A percentile compares a stretch with the other conserved stretches of the same genome.
These are phyloP conservation scores for Plasmodium coatneyi DNA, from an alignment of 169 alveolate genomes.

Conservation along the genomic window DNA sequence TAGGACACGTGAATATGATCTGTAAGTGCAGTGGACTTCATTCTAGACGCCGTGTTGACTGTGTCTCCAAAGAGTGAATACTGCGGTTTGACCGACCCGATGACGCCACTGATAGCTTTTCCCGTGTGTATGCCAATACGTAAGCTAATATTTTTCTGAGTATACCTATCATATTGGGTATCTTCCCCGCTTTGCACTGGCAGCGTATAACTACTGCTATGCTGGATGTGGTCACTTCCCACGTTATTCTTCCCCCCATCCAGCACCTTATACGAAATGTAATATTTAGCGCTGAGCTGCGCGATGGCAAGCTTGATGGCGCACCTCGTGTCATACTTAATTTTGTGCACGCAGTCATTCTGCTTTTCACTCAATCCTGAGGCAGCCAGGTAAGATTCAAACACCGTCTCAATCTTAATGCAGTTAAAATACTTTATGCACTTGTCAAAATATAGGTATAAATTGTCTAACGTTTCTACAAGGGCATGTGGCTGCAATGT, in stretches of 20 bases:
- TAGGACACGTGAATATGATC: constrained; percentile 82
- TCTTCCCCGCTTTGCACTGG: constrained; percentile 92
- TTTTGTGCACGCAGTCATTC: constrained; percentile 47
- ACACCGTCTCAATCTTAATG: constrained; percentile 92
- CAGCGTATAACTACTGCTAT: constrained; percentile 92
- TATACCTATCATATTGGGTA: constrained; percentile 64
- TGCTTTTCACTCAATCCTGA: constrained; percentile 86
- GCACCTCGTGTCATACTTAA: constrained; percentile 71
- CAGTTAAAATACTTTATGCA: constrained; percentile 94
- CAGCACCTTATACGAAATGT: constrained; percentile 83
- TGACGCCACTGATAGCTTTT: constrained; percentile 96
- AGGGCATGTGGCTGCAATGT: constrained; percentile 93
- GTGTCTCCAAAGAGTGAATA: constrained; percentile 98
- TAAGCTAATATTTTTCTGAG: constrained; percentile 81
- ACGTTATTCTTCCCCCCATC: constrained; percentile 88
- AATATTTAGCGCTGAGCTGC: constrained; percentile 71
- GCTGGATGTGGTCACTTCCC: constrained; percentile 3
- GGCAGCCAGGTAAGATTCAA: constrained; percentile 93
- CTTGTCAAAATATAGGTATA: constrained; percentile 95
- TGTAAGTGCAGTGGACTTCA: constrained; percentile 85
- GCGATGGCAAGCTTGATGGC: constrained; percentile 77
- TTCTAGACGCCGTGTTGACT: constrained; percentile 97
- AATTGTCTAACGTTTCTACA: constrained; percentile 93
- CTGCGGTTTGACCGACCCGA: constrained; percentile 98
- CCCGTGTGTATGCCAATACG: constrained; percentile 97